Conservation (phyloP, 805 yeast genomes). For the Jamesozyma gamospora region DNA sequence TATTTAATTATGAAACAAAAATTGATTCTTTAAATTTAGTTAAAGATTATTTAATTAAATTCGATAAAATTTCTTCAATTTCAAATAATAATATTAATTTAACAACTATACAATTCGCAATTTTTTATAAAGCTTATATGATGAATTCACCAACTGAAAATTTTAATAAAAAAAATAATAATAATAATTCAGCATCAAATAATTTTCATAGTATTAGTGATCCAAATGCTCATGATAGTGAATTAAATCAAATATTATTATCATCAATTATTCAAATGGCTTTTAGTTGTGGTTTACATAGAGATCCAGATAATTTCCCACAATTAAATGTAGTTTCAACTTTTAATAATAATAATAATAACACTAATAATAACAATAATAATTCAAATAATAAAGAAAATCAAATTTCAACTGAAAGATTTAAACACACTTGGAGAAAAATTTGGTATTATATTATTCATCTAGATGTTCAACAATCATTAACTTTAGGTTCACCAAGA, state of each 20-base stretch:
- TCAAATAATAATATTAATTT: constrained; percentile 27
- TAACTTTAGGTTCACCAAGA: constrained; percentile 35
- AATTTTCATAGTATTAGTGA: constrained; percentile 11
- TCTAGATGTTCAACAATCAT: constrained; percentile 35
- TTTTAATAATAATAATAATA: constrained; percentile 3
- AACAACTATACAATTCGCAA: constrained; percentile 46
- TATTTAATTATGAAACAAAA: constrained; percentile 23
- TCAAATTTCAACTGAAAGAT: constrained; percentile 26
- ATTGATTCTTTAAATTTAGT: constrained; percentile 21
- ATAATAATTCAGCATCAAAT: not conserved
- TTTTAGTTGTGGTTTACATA: constrained; percentile 52
- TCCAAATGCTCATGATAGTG: constrained; percentile 37
- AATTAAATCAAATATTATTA: constrained; percentile 44
- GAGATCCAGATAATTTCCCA: constrained; percentile 52
- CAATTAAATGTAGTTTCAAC: constrained; percentile 28
- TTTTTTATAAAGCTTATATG: constrained; percentile 46
- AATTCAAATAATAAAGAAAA: constrained; percentile 6
- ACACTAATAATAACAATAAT: constrained; percentile 1
- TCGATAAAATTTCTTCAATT: constrained; percentile 28
- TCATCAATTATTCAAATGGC: constrained; percentile 60
- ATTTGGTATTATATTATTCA: constrained; percentile 43
- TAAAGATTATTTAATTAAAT: constrained; percentile 25
- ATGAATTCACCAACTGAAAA: constrained; percentile 44
- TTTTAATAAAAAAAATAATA: constrained; percentile 1
- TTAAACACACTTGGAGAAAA: constrained; percentile 46